Base-by-base conservation (phyloP, 2,329 filamentous ascomycete species). In the Lasiodiplodia citricola region DNA sequence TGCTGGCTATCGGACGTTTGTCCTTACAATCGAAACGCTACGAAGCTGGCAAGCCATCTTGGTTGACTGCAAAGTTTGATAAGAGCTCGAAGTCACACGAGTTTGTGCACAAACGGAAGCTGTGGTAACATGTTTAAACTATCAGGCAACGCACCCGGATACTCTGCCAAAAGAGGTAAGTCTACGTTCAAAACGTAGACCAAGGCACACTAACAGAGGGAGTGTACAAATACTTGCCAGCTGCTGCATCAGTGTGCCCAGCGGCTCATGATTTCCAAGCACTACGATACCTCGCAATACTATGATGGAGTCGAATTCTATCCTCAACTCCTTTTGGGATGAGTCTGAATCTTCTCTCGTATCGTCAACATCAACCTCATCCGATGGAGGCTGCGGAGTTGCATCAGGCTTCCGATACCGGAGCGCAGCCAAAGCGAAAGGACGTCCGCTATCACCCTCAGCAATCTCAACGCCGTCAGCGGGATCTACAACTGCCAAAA, bases 111-210 rank as follows among this genome's bases (percentile, higher is more conserved):
- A 62, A 62, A 51, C 41, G 41, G 23, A n/a, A 8, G 11, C 8
- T 28, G 16, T 28, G 14, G 21, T 18, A 37, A 51, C 41, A 60
- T 63, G 51, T 31, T 60, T 66, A 56, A 62, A 58, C 54, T 51
- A 38, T n/a, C 10, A 28, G 7, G 31, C 38, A 50, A 51, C 41
- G 41, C 58, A 11, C 10, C 18, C 44, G 44, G n/a, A 21, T 21
- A 8, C 18, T 47, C 44, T 47, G n/a, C 7, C 18, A n/a, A 21
- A 21, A 18, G 8, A 8, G 18, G 44, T 4, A 47, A 47, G 7
- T 44, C 10, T 3, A 21, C 18, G n/a, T 47, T 10, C 31, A 35
- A 35, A 35, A 35, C 31, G 31, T 21, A 10, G 41, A 21, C n/a
- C 44, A 10, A 47, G 44, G 18, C 2, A 47, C n/a, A 21, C 44